A percentile compares a stretch with the other conserved stretches of the same genome.
phyloP scores from a whole-genome alignment of 768 basidiomycete genomes.

The Obba rivulosa region DNA sequence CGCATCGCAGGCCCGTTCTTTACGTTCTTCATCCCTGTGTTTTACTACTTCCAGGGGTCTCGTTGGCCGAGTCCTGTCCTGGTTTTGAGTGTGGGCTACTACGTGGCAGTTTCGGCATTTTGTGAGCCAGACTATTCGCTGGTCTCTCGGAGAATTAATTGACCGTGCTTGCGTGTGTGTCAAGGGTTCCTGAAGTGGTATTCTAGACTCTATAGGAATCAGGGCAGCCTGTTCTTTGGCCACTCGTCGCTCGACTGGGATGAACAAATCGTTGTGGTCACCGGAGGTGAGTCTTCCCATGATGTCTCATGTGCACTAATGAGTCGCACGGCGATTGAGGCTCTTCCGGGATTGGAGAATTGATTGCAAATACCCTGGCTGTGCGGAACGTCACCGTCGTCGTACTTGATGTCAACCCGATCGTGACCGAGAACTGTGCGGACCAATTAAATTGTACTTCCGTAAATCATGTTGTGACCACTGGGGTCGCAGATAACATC shows the following conservation, averaged over 20 bases:
- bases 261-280: constrained; percentile 85
- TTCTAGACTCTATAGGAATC: constrained; percentile 71
- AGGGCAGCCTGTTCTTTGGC: constrained; percentile 56
- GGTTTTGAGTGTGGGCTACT: constrained; percentile 48
- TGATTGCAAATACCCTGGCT: constrained; percentile 84
- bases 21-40: constrained; percentile 70
- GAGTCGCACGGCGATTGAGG: constrained; percentile 38
- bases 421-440: constrained; percentile 72
- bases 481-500: constrained; percentile 56
- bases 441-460: neutral
- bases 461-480: neutral
- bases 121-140: constrained; percentile 44
- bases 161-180: neutral
- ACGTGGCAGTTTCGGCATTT: constrained; percentile 51
- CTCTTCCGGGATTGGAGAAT: constrained; percentile 82
- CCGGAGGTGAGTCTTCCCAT: constrained; percentile 62
- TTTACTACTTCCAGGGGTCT: constrained; percentile 68
- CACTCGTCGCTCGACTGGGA: constrained; percentile 73
- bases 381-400: constrained; percentile 77
- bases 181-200: constrained; percentile 68
- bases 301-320: neutral
- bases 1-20: constrained; percentile 74
- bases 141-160: neutral
- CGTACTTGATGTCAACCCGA: constrained; percentile 80
- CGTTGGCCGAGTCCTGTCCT: constrained; percentile 48